Conservation (phyloP, 2,329 filamentous ascomycete species). For the Aspergillus neoniger region DNA sequence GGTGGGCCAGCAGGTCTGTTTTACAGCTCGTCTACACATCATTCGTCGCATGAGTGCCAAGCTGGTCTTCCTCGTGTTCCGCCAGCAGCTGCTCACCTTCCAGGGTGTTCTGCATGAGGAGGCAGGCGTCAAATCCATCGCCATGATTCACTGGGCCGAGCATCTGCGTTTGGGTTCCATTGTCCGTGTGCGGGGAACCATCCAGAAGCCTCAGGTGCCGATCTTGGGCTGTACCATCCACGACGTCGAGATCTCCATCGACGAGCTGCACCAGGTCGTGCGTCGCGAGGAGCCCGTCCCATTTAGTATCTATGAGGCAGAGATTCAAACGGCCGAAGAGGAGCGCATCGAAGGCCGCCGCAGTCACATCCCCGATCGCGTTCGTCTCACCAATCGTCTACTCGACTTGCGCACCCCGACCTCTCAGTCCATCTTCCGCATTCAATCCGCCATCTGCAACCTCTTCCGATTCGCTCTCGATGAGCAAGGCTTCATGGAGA, state of each 20-base stretch:
- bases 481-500: slow-evolving; percentile 79
- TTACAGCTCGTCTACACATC: slow-evolving; percentile 74
- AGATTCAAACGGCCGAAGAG: slow-evolving; percentile 60
- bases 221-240: slow-evolving; percentile 76
- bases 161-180: slow-evolving; percentile 77
- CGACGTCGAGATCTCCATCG: slow-evolving; percentile 73
- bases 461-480: slow-evolving; percentile 78
- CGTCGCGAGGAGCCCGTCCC: slow-evolving; percentile 63
- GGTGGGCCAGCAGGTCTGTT: slow-evolving; percentile 62
- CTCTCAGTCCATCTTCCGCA: slow-evolving; percentile 83
- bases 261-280: slow-evolving; percentile 64
- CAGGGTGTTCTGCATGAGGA: slow-evolving; percentile 74
- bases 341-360: slow-evolving; percentile 58
- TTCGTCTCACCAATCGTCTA: slow-evolving; percentile 75
- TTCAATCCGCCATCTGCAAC: slow-evolving; percentile 77
- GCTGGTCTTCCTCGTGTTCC: slow-evolving; percentile 81
- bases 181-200: slow-evolving; percentile 71
- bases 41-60: slow-evolving; percentile 78
- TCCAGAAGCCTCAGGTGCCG: slow-evolving; percentile 72
- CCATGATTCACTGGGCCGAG: slow-evolving; percentile 86
- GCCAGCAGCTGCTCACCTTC: slow-evolving; percentile 79
- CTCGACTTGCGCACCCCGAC: slow-evolving; percentile 83
- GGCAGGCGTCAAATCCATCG: slow-evolving; percentile 63
- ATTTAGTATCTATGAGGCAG: slow-evolving; percentile 71
- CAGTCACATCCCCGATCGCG: slow-evolving; percentile 68